phyloP scores from a whole-genome alignment of 208 protist species.

The Novymonas esmeraldas region DNA sequence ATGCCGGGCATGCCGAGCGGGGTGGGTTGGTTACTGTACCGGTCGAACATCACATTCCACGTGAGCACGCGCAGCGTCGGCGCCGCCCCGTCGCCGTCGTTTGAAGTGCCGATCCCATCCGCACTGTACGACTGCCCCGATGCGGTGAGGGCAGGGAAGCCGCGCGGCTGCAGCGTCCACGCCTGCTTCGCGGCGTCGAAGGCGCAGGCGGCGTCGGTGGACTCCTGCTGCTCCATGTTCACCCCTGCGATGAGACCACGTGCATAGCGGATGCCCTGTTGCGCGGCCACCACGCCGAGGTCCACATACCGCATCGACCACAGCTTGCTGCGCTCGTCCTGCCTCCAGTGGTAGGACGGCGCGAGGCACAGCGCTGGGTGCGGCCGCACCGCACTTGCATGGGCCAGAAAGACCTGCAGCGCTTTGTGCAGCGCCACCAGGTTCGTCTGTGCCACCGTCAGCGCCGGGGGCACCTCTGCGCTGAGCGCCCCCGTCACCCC shows the following conservation, averaged over 20 bases:
- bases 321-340: constrained; percentile 55
- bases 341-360: constrained; percentile 78
- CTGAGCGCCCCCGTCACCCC: constrained; percentile 26
- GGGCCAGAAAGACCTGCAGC: constrained; percentile 16
- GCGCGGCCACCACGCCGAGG: constrained; percentile 43
- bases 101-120: neutral
- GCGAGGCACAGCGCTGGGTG: constrained; percentile 68
- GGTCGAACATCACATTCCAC: constrained; percentile 94
- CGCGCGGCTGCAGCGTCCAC: constrained; percentile 25
- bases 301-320: constrained; percentile 87
- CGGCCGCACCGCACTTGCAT: constrained; percentile 35
- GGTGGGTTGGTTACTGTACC: constrained; percentile 88
- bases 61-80: constrained; percentile 70
- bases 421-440: neutral
- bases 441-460: neutral
- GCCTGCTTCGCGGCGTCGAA: constrained; percentile 23
- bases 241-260: constrained; percentile 48
- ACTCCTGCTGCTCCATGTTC: constrained; percentile 14
- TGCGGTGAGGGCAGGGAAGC: constrained; percentile 1
- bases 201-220: constrained; percentile 12
- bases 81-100: neutral
- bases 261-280: constrained; percentile 46
- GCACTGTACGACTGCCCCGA: neutral
- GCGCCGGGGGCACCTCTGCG: constrained; percentile 1
- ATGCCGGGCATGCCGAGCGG: constrained; percentile 92